Evolutionary conservation across 1,284 basidiomycete genomes (phyloP).

Genomic region (Entoloma clypeatum): DNA sequence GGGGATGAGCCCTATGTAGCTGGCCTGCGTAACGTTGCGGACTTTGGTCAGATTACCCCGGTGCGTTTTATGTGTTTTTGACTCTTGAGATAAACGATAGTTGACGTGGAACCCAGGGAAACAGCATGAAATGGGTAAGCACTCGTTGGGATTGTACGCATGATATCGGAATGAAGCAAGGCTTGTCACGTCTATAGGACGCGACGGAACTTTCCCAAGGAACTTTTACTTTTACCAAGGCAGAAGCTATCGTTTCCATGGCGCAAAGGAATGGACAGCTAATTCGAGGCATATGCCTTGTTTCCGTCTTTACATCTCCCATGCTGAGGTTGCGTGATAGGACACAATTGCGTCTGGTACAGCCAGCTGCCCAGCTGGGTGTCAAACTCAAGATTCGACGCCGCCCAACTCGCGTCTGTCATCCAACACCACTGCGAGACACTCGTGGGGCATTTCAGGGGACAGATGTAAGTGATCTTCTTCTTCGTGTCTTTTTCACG

Average conservation of each 20-base stretch:
- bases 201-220: constrained; percentile 49
- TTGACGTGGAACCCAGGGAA: constrained; percentile 19
- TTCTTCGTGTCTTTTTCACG: no score
- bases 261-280: constrained; percentile 39
- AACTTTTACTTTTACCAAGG: constrained; percentile 42
- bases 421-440: constrained; percentile 45
- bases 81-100: not conserved
- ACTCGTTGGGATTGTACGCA: not conserved
- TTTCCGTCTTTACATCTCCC: not conserved
- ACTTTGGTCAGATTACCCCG: constrained; percentile 49
- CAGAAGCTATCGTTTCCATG: constrained; percentile 42
- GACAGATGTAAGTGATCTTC: constrained; percentile 47
- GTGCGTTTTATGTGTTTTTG: constrained; percentile 18
- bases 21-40: constrained; percentile 36
- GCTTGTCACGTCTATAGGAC: no score
- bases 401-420: constrained; percentile 39
- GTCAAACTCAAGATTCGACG: constrained; percentile 37
- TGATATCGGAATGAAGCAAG: not conserved
- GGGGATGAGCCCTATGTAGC: constrained; percentile 41
- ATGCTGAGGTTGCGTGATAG: constrained; percentile 17
- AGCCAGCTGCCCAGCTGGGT: constrained; percentile 53
- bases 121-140: constrained; percentile 53
- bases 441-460: constrained; percentile 46
- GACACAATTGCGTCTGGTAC: constrained; percentile 55
- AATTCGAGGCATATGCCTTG: constrained; percentile 28